Conservation (phyloP, 371 early-diverging fungal genomes). For the Mucor irregularis region DNA sequence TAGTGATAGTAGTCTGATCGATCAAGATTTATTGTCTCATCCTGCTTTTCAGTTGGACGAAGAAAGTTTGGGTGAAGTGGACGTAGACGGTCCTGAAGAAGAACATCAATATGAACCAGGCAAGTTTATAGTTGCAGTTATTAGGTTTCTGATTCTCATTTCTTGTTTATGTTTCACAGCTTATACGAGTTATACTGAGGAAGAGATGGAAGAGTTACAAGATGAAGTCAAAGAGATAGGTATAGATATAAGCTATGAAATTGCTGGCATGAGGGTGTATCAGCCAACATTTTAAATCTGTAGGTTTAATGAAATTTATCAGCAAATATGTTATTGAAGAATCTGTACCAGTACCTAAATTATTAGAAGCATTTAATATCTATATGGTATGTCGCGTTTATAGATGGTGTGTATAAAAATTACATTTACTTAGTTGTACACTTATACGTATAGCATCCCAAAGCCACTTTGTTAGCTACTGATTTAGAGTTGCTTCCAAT, state of each 20-base stretch:
- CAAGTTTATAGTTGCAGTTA: slow-evolving; percentile 2
- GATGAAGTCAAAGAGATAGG: slow-evolving; percentile 42
- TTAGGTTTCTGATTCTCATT: background rate
- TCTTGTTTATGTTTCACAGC: slow-evolving; percentile 10
- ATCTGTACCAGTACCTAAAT: slow-evolving; percentile 47
- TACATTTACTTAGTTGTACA: background rate
- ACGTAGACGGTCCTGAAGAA: slow-evolving; percentile 35
- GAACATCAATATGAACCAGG: slow-evolving; percentile 21
- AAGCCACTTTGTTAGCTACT: slow-evolving; percentile 32
- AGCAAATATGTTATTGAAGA: slow-evolving; percentile 53
- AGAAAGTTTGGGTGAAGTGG: slow-evolving; percentile 28
- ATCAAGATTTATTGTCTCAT: slow-evolving; percentile 26
- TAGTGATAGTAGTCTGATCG: slow-evolving; percentile 19
- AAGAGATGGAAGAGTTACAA: slow-evolving; percentile 33
- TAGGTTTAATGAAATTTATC: slow-evolving; percentile 48
- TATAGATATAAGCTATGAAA: background rate
- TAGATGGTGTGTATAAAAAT: no score
- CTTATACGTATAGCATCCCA: slow-evolving; percentile 32
- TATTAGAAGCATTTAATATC: slow-evolving; percentile 57
- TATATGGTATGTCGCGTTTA: slow-evolving; percentile 26
- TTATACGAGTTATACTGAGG: slow-evolving; percentile 43
- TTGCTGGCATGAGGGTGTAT: background rate
- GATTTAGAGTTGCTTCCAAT: slow-evolving; percentile 54
- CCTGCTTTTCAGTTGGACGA: slow-evolving; percentile 34
- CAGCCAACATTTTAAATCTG: slow-evolving; percentile 15